Percentiles rank a stretch among this genome's conserved stretches.
Conservation (phyloP, 1,284 basidiomycete genomes). For the Blastosporella zonata region DNA sequence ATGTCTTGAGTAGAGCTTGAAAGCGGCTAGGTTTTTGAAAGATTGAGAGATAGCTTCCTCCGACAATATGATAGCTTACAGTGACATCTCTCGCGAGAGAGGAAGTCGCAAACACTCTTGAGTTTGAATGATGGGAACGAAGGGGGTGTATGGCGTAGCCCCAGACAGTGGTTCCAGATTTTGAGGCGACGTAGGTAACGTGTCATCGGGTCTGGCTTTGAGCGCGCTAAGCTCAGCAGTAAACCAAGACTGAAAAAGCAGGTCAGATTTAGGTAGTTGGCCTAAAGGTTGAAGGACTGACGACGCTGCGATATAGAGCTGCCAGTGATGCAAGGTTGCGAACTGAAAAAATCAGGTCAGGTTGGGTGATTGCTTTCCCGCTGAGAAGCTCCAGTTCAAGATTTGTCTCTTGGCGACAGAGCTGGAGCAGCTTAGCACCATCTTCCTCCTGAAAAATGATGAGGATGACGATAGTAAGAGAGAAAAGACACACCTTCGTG, state of each 20-base stretch:
- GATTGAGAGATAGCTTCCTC: conserved; percentile 11
- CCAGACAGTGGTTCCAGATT: conserved; percentile 49
- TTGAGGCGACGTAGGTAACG: conserved; percentile 45
- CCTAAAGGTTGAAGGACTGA: conserved; percentile 37
- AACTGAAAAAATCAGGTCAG: conserved; percentile 74
- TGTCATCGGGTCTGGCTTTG: conserved; percentile 59
- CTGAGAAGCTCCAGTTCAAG: conserved; percentile 70
- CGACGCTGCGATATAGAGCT: conserved; percentile 83
- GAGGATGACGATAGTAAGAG: neutral
- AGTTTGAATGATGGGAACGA: conserved; percentile 39
- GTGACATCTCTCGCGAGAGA: conserved; percentile 81
- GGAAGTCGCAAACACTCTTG: conserved; percentile 65
- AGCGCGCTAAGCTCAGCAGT: conserved; percentile 63
- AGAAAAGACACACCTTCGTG: conserved; percentile 33
- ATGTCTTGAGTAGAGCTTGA: conserved; percentile 87
- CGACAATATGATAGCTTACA: conserved; percentile 50
- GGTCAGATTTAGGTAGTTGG: neutral
- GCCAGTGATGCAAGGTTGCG: conserved; percentile 79
- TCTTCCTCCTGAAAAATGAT: conserved; percentile 35
- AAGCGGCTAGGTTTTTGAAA: conserved; percentile 61
- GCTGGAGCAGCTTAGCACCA: conserved; percentile 43
- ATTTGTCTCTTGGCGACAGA: conserved; percentile 74
- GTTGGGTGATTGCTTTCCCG: conserved; percentile 47
- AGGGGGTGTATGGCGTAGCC: conserved; percentile 48
- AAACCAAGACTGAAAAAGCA: conserved; percentile 70